Evolutionary conservation across 305 asterid genomes (phyloP).

Genomic region (Solanum hybrid): DNA sequence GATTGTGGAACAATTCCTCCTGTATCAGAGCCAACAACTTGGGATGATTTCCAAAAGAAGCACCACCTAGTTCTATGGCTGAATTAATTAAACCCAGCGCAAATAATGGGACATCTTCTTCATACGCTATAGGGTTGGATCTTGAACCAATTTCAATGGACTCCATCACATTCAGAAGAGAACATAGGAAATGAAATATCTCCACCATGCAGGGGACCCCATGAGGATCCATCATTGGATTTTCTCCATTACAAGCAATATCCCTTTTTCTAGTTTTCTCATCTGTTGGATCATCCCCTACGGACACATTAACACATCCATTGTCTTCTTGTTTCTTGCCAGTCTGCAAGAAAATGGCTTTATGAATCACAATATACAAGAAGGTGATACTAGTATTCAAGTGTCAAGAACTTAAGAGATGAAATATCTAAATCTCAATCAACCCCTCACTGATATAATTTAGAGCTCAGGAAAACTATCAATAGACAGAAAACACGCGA

Average conservation of each 20-base stretch:
- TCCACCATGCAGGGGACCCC: slow-evolving; percentile 93
- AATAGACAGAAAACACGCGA: neutral
- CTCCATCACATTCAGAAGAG: slow-evolving; percentile 80
- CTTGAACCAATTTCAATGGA: slow-evolving; percentile 57
- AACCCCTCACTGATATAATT: neutral
- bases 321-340: slow-evolving; percentile 34
- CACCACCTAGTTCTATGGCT: slow-evolving; percentile 77
- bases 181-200: slow-evolving; percentile 83
- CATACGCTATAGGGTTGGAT: slow-evolving; percentile 77
- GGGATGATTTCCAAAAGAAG: slow-evolving; percentile 67
- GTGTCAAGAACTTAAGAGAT: neutral
- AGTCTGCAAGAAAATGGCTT: neutral
- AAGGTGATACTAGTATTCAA: neutral
- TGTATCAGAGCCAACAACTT: slow-evolving; percentile 71
- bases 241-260: slow-evolving; percentile 26
- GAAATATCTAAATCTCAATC: neutral
- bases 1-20: slow-evolving; percentile 71
- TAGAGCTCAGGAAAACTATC: neutral
- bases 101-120: slow-evolving; percentile 94
- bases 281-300: slow-evolving; percentile 20
- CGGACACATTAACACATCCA: slow-evolving; percentile 19
- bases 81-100: slow-evolving; percentile 89
- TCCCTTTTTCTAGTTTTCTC: slow-evolving; percentile 24
- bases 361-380: neutral
- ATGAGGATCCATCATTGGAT: slow-evolving; percentile 69